phyloP scores from a whole-genome alignment of 225 moss, liverwort and hornwort genomes.

The Polytrichum formosum region DNA sequence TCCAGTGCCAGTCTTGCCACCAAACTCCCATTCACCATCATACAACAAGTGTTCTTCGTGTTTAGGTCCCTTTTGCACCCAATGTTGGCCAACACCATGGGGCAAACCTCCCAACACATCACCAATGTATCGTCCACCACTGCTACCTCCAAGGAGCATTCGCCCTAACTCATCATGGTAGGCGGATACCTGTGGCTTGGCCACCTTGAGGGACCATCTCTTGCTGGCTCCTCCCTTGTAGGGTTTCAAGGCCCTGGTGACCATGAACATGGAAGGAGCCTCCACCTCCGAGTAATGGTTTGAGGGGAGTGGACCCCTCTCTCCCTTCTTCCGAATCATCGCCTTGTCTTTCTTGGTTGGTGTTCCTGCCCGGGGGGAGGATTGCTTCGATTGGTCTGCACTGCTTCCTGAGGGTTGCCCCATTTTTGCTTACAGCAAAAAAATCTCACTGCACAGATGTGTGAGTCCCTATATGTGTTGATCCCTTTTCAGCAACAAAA shows the following conservation, averaged over 20 bases:
- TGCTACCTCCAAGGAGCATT: conserved; percentile 63
- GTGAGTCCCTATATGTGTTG: no score
- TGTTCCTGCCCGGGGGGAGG: not conserved
- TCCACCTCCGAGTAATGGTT: conserved; percentile 62
- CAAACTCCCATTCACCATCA: conserved; percentile 79
- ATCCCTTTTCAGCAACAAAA: no score
- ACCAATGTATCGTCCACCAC: conserved; percentile 70
- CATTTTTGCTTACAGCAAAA: no score
- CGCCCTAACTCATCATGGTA: conserved; percentile 73
- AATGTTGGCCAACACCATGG: conserved; percentile 86
- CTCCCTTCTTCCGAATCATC: conserved; percentile 31
- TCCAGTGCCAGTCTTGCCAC: conserved; percentile 71
- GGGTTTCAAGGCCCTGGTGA: conserved; percentile 45
- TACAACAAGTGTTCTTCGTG: conserved; percentile 62
- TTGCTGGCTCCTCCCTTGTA: conserved; percentile 32
- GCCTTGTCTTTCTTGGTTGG: conserved; percentile 23
- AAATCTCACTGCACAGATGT: no score
- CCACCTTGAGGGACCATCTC: conserved; percentile 29
- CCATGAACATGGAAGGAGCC: conserved; percentile 50
- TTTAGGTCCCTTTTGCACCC: conserved; percentile 39
- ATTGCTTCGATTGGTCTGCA: conserved; percentile 8
- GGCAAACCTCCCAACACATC: conserved; percentile 78
- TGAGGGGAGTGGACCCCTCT: conserved; percentile 50
- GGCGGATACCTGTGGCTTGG: conserved; percentile 39
- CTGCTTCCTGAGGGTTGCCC: no score